Percentiles rank a stretch among this genome's conserved stretches.
Evolutionary conservation across 345 rosid species (phyloP).

Genomic region (Acer negundo): DNA sequence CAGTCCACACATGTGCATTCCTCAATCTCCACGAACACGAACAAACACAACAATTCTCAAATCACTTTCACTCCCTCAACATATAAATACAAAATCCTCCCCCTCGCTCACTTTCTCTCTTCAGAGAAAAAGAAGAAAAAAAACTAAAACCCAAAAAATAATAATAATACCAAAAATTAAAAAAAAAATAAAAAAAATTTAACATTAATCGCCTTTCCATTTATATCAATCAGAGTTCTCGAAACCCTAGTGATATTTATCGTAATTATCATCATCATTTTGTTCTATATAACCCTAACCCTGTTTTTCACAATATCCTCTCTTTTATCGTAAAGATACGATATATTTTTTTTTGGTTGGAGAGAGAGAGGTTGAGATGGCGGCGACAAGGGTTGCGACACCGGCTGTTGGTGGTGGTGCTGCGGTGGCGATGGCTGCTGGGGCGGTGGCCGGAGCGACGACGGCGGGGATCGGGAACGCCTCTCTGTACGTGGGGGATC

Average conservation of each 20-base stretch:
- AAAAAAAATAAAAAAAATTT: background rate
- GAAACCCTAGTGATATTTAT: slow-evolving; percentile 6
- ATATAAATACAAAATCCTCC: background rate
- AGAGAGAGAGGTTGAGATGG: slow-evolving; percentile 22
- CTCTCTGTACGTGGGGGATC: slow-evolving; percentile 72
- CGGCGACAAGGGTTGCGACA: slow-evolving; percentile 23
- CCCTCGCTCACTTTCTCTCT: slow-evolving; percentile 18
- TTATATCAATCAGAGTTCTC: slow-evolving; percentile 3
- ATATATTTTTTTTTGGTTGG: background rate
- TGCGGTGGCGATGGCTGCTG: background rate
- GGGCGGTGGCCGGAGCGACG: slow-evolving; percentile 18
- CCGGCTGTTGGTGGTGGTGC: background rate
- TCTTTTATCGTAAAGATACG: background rate
- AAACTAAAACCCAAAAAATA: background rate
- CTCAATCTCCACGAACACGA: background rate
- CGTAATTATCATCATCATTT: background rate
- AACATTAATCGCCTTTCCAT: slow-evolving; percentile 9
- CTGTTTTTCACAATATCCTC: background rate
- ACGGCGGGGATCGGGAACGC: slow-evolving; percentile 33
- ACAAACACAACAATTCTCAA: background rate
- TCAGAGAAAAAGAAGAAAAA: background rate
- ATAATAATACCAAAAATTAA: slow-evolving; percentile 3
- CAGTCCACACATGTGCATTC: slow-evolving; percentile 4
- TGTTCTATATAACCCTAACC: background rate
- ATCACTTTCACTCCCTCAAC: background rate